phyloP scores from a whole-genome alignment of 2,329 filamentous ascomycete genomes.

The Aspergillus caelatus region DNA sequence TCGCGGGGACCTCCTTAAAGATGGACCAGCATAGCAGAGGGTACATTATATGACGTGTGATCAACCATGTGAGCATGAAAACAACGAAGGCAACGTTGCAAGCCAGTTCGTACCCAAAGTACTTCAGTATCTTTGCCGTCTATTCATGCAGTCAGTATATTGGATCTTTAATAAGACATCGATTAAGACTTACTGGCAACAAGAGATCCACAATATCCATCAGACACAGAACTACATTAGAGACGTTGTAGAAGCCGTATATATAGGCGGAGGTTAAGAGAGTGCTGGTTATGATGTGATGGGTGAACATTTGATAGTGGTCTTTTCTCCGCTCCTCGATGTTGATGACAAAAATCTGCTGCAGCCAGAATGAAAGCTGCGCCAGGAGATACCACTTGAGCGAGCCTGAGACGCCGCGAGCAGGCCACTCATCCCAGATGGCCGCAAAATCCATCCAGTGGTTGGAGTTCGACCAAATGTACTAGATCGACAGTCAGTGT shows the following conservation, averaged over 20 bases:
- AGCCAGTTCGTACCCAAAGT: slow-evolving; percentile 71
- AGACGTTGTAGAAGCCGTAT: slow-evolving; percentile 84
- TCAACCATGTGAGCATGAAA: slow-evolving; percentile 84
- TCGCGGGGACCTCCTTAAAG: slow-evolving; percentile 64
- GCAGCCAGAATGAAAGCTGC: slow-evolving; percentile 90
- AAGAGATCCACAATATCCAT: slow-evolving; percentile 95
- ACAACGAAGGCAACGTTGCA: slow-evolving; percentile 84
- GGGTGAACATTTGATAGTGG: slow-evolving; percentile 91
- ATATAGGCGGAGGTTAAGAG: slow-evolving; percentile 82
- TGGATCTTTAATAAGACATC: background rate
- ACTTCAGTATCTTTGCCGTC: slow-evolving; percentile 93
- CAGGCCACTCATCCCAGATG: slow-evolving; percentile 85
- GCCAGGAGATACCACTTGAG: slow-evolving; percentile 89
- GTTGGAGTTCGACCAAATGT: slow-evolving; percentile 74
- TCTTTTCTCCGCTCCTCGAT: slow-evolving; percentile 95
- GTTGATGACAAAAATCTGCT: slow-evolving; percentile 91
- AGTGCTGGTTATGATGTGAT: slow-evolving; percentile 85
- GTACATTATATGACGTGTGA: slow-evolving; percentile 81
- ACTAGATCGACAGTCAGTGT: slow-evolving; percentile 53
- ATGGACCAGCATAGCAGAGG: slow-evolving; percentile 80
- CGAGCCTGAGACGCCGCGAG: slow-evolving; percentile 70
- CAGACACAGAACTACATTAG: slow-evolving; percentile 82
- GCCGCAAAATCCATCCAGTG: slow-evolving; percentile 77
- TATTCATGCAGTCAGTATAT: slow-evolving; percentile 37
- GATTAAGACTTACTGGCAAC: slow-evolving; percentile 67